These are phyloP conservation scores for Starmerella asiatica DNA, from an alignment of 805 yeast species.

Conservation along the genomic window DNA sequence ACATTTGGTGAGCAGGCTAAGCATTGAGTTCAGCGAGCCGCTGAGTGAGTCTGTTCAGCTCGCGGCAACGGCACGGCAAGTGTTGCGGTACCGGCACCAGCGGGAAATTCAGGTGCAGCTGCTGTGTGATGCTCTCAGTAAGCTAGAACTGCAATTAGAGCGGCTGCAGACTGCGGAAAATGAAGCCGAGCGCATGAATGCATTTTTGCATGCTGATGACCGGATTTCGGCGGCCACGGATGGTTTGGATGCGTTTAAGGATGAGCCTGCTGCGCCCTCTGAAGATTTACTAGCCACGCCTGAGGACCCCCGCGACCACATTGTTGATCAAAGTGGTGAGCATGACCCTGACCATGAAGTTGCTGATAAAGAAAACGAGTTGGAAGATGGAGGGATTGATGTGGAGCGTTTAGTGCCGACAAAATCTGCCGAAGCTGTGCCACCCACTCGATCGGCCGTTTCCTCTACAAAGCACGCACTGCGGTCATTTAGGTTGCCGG, in stretches of 20 bases:
- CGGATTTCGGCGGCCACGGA: slow-evolving; percentile 18
- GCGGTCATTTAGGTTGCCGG: slow-evolving; percentile 39
- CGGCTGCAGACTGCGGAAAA: slow-evolving; percentile 33
- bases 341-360: neutral
- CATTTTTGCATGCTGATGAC: slow-evolving; percentile 23
- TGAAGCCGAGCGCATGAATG: slow-evolving; percentile 34
- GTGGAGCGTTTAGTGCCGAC: neutral
- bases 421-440: neutral
- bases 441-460: neutral
- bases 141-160: slow-evolving; percentile 27
- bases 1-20: slow-evolving; percentile 39
- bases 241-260: slow-evolving; percentile 1
- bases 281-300: neutral
- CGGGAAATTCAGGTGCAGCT: slow-evolving; percentile 42
- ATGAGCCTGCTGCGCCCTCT: neutral
- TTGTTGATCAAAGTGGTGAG: neutral
- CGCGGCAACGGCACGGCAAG: slow-evolving; percentile 42
- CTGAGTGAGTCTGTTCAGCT: slow-evolving; percentile 58
- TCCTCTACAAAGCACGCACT: too few species aligned
- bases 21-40: slow-evolving; percentile 52
- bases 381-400: neutral
- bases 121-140: slow-evolving; percentile 29
- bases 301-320: neutral
- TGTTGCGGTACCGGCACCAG: slow-evolving; percentile 46
- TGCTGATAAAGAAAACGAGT: neutral